Percentiles rank a stretch among this genome's conserved stretches.
Evolutionary conservation across 2,329 filamentous ascomycete genomes (phyloP).

Genomic region (Ascochyta fabae): DNA sequence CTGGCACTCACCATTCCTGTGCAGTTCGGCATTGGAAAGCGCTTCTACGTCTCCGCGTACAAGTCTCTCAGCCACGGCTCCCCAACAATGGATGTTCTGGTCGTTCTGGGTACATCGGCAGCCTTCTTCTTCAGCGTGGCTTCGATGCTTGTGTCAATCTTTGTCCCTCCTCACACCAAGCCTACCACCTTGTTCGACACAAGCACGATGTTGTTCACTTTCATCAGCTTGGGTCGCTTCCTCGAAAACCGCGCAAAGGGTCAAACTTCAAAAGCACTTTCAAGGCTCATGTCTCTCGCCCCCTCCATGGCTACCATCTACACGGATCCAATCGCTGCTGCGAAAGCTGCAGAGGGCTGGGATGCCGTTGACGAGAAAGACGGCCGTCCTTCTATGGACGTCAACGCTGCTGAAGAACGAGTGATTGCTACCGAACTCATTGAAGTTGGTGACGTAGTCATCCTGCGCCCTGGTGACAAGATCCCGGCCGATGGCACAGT

Average conservation of each 20-base stretch:
- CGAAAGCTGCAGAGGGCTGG: conserved; percentile 87
- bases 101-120: conserved; percentile 90
- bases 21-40: conserved; percentile 93
- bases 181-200: conserved; percentile 95
- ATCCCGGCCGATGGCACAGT: conserved; percentile 91
- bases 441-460: conserved; percentile 90
- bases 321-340: conserved; percentile 88
- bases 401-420: conserved; percentile 77
- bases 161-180: conserved; percentile 75
- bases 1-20: conserved; percentile 86
- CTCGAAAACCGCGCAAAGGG: conserved; percentile 95
- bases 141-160: conserved; percentile 82
- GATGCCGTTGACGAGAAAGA: conserved; percentile 56
- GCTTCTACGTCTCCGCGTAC: conserved; percentile 93
- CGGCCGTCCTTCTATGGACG: conserved; percentile 52
- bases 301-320: conserved; percentile 98
- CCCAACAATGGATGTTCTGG: conserved; percentile 96
- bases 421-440: conserved; percentile 93
- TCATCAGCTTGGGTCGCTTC: conserved; percentile 88
- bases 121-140: conserved; percentile 95
- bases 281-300: conserved; percentile 90
- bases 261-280: conserved; percentile 92
- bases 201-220: conserved; percentile 97
- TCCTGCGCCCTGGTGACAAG: conserved; percentile 93
- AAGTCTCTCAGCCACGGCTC: conserved; percentile 89